These are phyloP conservation scores for Fimicolochytrium jonesii DNA, from an alignment of 192 early-diverging fungal species.

Conservation along the genomic window DNA sequence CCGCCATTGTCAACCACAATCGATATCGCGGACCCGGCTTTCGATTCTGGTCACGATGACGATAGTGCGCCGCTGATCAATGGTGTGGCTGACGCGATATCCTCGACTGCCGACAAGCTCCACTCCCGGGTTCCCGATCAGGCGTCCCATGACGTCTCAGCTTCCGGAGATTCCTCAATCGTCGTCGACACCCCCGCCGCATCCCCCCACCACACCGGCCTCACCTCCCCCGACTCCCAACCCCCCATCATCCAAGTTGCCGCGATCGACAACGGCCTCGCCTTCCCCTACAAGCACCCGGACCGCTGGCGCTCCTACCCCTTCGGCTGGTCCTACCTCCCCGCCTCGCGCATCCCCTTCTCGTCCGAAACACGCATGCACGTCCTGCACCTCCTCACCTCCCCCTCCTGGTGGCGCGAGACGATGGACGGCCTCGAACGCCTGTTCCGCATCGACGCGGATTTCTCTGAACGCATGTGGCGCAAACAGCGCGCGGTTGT, in stretches of 20 bases:
- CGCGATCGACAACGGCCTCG: conserved; percentile 91
- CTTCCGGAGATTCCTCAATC: too few species aligned
- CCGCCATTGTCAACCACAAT: not conserved
- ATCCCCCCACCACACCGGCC: too few species aligned
- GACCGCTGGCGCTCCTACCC: conserved; percentile 85
- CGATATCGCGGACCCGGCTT: not conserved
- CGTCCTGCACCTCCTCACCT: conserved; percentile 64
- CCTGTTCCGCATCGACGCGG: conserved; percentile 68
- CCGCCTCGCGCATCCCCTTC: conserved; percentile 64
- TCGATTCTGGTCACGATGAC: conserved; percentile 3
- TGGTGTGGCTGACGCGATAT: too few species aligned
- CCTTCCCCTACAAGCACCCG: conserved; percentile 90
- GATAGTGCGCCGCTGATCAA: too few species aligned
- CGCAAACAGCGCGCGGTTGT: conserved; percentile 74
- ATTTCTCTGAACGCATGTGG: conserved; percentile 81
- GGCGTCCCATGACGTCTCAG: too few species aligned
- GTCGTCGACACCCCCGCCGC: too few species aligned
- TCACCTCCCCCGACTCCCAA: too few species aligned
- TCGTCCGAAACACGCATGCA: conserved; percentile 62
- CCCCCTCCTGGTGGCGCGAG: conserved; percentile 73
- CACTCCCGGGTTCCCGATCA: too few species aligned
- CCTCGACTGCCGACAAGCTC: too few species aligned
- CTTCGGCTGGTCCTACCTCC: conserved; percentile 82
- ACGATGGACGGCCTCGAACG: conserved; percentile 62
- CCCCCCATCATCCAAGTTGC: conserved; percentile 67